Conservation (phyloP, 208 protist genomes). For the Trypanosomatidae sp. region DNA sequence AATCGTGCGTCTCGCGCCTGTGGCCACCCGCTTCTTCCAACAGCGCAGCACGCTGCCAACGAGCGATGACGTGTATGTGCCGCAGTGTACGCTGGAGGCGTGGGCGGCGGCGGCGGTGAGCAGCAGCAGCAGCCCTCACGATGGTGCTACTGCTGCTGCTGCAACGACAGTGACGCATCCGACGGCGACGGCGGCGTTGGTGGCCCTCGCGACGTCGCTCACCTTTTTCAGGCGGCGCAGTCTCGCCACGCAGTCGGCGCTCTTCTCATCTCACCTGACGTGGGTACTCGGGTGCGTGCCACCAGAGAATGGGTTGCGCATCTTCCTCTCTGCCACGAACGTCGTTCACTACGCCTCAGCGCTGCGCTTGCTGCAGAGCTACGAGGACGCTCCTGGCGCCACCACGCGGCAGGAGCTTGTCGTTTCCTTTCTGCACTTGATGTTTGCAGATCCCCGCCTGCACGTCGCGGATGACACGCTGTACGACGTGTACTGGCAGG, state of each 20-base stretch:
- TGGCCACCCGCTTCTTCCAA: slow-evolving; percentile 7
- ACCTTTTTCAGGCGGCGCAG: slow-evolving; percentile 19
- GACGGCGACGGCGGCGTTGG: not conserved
- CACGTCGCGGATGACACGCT: slow-evolving; percentile 3
- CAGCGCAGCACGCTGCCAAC: not conserved
- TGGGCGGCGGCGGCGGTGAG: slow-evolving; percentile 1
- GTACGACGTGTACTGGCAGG: slow-evolving; percentile 25
- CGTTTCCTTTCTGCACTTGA: slow-evolving; percentile 10
- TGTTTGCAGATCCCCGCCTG: slow-evolving; percentile 10
- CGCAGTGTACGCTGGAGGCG: slow-evolving; percentile 2
- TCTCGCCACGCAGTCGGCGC: slow-evolving; percentile 9
- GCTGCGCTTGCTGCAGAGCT: slow-evolving; percentile 18
- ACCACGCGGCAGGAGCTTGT: slow-evolving; percentile 6
- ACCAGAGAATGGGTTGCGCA: slow-evolving; percentile 2
- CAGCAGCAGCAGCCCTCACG: not conserved
- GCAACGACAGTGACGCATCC: not conserved
- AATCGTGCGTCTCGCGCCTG: not conserved
- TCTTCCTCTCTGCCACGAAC: slow-evolving; percentile 21
- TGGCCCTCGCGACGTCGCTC: no score
- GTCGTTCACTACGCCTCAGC: slow-evolving; percentile 2
- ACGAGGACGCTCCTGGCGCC: not conserved
- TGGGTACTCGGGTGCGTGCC: slow-evolving; percentile 25
- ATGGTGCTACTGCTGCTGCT: no score
- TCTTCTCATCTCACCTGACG: no score
- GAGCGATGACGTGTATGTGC: slow-evolving; percentile 6